Evolutionary conservation across 2,329 filamentous ascomycete genomes (phyloP).

Genomic region (Alternaria ventricosa): DNA sequence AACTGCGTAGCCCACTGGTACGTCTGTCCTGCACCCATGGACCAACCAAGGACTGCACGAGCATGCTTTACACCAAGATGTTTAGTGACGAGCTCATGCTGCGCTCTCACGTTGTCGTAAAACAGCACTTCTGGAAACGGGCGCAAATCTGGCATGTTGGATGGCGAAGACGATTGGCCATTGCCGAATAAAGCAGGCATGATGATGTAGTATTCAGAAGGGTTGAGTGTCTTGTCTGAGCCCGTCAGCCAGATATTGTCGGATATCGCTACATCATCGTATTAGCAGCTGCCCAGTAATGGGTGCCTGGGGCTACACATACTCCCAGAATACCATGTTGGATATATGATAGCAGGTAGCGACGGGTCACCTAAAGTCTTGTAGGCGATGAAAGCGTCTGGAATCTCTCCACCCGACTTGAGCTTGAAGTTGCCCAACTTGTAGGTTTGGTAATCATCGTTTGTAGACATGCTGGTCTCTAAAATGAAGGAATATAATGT

Average conservation of each 20-base stretch:
- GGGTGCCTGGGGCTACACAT: not conserved
- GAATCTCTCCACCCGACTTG: conserved; percentile 67
- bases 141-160: conserved; percentile 61
- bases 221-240: conserved; percentile 67
- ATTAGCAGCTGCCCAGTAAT: not conserved
- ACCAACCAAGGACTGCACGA: conserved; percentile 70
- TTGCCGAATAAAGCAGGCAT: conserved; percentile 74
- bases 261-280: conserved; percentile 56
- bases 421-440: conserved; percentile 71
- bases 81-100: conserved; percentile 70
- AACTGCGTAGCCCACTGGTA: conserved; percentile 70
- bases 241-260: conserved; percentile 80
- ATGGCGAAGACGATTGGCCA: conserved; percentile 71
- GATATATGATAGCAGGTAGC: conserved; percentile 74
- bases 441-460: conserved; percentile 59
- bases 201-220: conserved; percentile 71
- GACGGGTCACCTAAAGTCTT: conserved; percentile 73
- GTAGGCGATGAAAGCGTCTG: conserved; percentile 74
- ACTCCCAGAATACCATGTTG: conserved; percentile 75
- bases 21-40: conserved; percentile 72
- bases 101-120: conserved; percentile 73
- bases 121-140: conserved; percentile 69
- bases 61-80: conserved; percentile 66
- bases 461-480: conserved; percentile 13
- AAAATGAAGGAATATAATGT: not conserved